These are phyloP conservation scores for Tinospora cordifolia DNA, from an alignment of 164 flowering plant species.

Conservation along the genomic window DNA sequence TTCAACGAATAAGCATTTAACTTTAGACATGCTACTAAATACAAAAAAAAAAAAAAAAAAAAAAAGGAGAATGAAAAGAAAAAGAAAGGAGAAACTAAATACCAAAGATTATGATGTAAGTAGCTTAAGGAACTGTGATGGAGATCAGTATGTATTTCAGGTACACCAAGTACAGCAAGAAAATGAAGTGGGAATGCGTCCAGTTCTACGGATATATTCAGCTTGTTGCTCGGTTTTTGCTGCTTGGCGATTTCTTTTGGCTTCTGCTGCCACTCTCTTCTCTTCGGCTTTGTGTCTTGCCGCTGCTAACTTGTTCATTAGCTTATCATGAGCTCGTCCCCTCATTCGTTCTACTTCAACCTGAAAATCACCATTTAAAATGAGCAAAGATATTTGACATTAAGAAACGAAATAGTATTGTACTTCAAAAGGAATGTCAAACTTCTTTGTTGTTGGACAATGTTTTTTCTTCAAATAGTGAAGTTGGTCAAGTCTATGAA, in stretches of 20 bases:
- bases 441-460: too few relatives aligned
- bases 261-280: conserved; percentile 67
- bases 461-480: not conserved
- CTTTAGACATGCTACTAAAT: not conserved
- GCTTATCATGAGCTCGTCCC: conserved; percentile 54
- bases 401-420: not conserved
- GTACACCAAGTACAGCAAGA: conserved; percentile 53
- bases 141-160: conserved; percentile 16
- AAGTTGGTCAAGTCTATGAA: not conserved
- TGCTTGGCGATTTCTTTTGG: conserved; percentile 52
- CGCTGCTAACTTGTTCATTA: conserved; percentile 66
- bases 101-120: not conserved
- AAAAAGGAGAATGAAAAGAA: not conserved
- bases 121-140: not conserved
- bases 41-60: too few relatives aligned
- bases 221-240: conserved; percentile 67
- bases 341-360: conserved; percentile 73
- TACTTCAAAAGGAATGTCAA: too few relatives aligned
- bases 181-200: conserved; percentile 58
- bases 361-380: conserved; percentile 23
- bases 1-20: not conserved
- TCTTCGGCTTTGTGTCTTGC: conserved; percentile 70
- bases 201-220: conserved; percentile 70
- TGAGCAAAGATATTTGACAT: not conserved
- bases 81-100: not conserved